phyloP scores from a whole-genome alignment of 2,329 filamentous ascomycete species.

The Drechslera avenae region DNA sequence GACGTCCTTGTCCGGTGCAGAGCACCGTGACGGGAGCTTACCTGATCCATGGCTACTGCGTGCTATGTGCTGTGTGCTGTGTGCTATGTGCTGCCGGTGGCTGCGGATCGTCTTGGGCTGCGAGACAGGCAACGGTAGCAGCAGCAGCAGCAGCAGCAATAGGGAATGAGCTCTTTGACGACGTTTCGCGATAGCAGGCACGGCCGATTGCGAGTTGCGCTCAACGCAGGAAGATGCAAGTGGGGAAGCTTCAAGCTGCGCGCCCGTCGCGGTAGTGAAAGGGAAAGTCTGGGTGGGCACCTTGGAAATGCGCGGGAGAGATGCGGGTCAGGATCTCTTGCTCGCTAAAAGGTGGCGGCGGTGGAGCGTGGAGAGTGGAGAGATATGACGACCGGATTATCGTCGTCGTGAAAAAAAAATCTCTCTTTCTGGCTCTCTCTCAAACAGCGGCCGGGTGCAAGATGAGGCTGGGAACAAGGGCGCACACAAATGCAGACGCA shows the following conservation, averaged over 20 bases:
- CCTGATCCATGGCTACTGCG: slow-evolving; percentile 45
- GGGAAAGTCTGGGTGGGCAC: slow-evolving; percentile 23
- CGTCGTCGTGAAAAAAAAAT: slow-evolving; percentile 2
- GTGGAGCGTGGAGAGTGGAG: no score
- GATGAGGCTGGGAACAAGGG: slow-evolving; percentile 2
- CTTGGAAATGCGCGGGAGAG: slow-evolving; percentile 12
- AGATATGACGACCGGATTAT: slow-evolving; percentile 26
- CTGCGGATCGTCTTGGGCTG: neutral
- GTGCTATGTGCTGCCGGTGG: neutral
- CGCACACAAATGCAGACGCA: slow-evolving; percentile 15
- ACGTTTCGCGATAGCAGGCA: slow-evolving; percentile 11
- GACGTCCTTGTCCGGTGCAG: slow-evolving; percentile 7
- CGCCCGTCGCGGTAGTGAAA: slow-evolving; percentile 23
- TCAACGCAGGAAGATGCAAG: slow-evolving; percentile 5
- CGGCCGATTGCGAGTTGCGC: slow-evolving; percentile 13
- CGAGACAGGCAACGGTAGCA: slow-evolving; percentile 16
- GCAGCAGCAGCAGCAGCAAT: no score
- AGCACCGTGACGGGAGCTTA: slow-evolving; percentile 31
- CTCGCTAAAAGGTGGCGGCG: slow-evolving; percentile 47
- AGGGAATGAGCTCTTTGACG: neutral
- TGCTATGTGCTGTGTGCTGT: slow-evolving; percentile 9
- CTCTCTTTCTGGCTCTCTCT: no score
- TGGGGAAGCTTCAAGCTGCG: slow-evolving; percentile 18
- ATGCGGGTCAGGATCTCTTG: slow-evolving; percentile 13
- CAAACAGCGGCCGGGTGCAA: slow-evolving; percentile 1